Base-by-base conservation (phyloP, 306 rosid species). In the Vachellia collinsii region DNA sequence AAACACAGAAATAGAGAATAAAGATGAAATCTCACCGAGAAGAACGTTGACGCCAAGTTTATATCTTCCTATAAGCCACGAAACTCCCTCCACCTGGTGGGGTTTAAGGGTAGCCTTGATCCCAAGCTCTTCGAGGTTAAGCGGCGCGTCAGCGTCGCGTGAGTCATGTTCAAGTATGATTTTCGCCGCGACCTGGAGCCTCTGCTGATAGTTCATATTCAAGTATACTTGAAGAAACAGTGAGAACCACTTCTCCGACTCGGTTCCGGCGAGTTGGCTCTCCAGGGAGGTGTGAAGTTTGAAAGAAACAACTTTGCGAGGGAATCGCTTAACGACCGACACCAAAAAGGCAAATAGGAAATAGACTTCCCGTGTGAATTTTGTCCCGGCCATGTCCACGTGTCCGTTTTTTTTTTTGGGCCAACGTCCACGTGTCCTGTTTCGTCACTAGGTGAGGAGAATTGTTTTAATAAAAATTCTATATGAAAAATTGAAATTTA, bases 41-140 rank as follows among this genome's bases (percentile, higher is more conserved):
- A 94, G 80, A 65, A 89, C 95, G 83, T 94, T 94, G 86, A 92
- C 99, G 73, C 99, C 99, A 76, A 91, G 94, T 65, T 79, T 71
- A 81, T 87, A 89, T 77, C 94, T 91, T 79, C 94, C 85, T 5
- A 93, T 81, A 58, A 94, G 97, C 97, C 99, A 94, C 51, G 87
- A 90, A 77, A 92, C 87, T 71, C 99, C 99, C 83, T 94, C 97
- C 43, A 91, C 86, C 82, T 94, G 99, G 86, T 94, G 81, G 14
- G 92, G 95, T 51, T 92, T 93, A 74, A 94, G 91, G 53, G 91
- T 90, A 46, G 94, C 97, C 77, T 81, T 89, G 8, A 93, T 84
- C 13, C 97, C 97, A 23, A 91, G 85, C 66, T 88, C 91, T 8
- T 85, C 81, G 29, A 23, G 10, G 37, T 73, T 62, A 6, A 77